Base-by-base conservation (phyloP, 2,329 filamentous ascomycete species). In the Neoarthrinium moseri region DNA sequence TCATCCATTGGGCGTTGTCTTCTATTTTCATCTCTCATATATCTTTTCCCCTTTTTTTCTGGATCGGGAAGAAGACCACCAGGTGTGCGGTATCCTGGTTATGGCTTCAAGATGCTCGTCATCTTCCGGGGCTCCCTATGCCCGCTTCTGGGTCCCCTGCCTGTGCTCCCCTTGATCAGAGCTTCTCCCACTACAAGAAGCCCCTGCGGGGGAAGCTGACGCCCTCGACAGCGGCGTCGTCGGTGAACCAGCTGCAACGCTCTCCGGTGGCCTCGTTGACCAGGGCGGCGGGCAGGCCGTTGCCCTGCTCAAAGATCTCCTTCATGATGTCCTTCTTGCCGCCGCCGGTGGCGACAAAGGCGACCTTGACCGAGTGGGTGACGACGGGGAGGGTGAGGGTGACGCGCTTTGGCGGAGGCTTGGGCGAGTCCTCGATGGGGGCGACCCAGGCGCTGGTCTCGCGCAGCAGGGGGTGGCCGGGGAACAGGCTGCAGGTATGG, bases 401-500 rank as follows among this genome's bases (percentile, higher is more conserved):
- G 66, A 99, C 95, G 59, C 94, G 84, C 70, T 83, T 86, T 36
- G 90, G 80, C 36, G 94, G 94, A 30, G 92, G 92, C 79, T 99
- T 99, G 41, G 94, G 94, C 34, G 90, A 95, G 73, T 97, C 89
- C 60, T 87, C 84, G 62, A 96, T 95, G 36, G 90, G 82, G 12
- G 91, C 86, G 34, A 97, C 90, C 94, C 94, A 99, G 44, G 92
- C 90, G 59, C 84, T 86, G 27, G 81, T 81, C 73, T 97, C 92
- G 53, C 91, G 84, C 55, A 97, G 79, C 44, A 97, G 79, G 48
- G 86, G 81, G 64, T 96, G 92, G 45, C 86, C 87, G 5, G 94
- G 94, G 76, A 99, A 99, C 43, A 99, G 76, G 58, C 87, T 94
- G 83, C 94, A 97, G 26, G 94, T 97, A 73, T 99, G 94, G 43